A percentile compares a stretch with the other conserved stretches of the same genome.
These are phyloP conservation scores for Ceratobasidium sp. DNA, from an alignment of 1,284 basidiomycete species.

Conservation along the genomic window DNA sequence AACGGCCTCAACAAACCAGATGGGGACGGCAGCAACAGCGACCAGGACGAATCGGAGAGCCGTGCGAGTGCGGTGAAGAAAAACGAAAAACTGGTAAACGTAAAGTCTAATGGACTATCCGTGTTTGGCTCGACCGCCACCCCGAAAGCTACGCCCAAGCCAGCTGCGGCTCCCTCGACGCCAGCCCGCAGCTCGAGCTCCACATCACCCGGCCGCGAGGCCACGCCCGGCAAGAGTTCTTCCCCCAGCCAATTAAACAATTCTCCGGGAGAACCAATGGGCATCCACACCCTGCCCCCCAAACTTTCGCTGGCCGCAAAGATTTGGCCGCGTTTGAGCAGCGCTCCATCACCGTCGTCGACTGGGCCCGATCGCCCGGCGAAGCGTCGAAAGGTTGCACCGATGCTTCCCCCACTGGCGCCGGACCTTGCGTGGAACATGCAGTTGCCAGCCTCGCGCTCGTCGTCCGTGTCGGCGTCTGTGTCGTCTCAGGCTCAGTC, in stretches of 20 bases:
- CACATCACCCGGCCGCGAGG: not conserved
- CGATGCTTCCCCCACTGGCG: conserved; percentile 28
- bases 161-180: not conserved
- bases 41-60: conserved; percentile 24
- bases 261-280: conserved; percentile 26
- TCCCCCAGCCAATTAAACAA: not conserved
- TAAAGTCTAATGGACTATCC: not conserved
- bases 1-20: conserved; percentile 12
- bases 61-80: conserved; percentile 33
- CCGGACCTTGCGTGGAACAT: not conserved
- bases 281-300: conserved; percentile 22
- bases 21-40: not conserved
- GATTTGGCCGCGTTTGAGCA: conserved; percentile 19
- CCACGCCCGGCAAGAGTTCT: not conserved
- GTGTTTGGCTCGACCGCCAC: conserved; percentile 25
- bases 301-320: conserved; percentile 29
- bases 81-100: not conserved
- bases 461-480: conserved; percentile 15
- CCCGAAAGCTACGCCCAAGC: conserved; percentile 3
- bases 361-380: conserved; percentile 13
- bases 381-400: conserved; percentile 23
- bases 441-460: conserved; percentile 23
- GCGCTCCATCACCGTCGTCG: not conserved
- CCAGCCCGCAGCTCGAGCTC: not conserved
- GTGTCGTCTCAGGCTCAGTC: conserved; percentile 2